Evolutionary conservation across 1,139 yeast genomes (phyloP), one percentile per base, ranked within the genome.

Genomic region (Yarrowia galli): DNA sequence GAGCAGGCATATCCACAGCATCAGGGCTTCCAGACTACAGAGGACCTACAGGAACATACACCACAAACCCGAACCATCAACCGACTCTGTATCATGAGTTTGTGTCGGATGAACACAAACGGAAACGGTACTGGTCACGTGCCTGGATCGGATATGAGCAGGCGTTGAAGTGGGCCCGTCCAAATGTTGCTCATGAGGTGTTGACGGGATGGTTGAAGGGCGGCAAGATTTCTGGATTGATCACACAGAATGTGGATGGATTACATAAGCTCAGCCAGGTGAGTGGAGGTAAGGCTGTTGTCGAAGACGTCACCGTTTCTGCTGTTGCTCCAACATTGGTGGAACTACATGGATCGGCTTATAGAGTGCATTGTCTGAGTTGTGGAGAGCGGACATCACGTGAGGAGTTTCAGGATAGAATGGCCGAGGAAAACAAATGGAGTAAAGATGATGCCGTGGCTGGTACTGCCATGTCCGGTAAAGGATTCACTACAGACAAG

Each of bases 11-110:
- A 60, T 91, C 97, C 5, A 93, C 98, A 0, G 82, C 89, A 1
- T 93, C 97, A 45, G 98, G 98, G 0, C 95, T 93, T 54, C 99
- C 98, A 0, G 98, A 95, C 76, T 95, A 95, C 76, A 82, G 98
- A 72, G 63, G 65, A 9, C 68, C 66, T 15, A 46, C 20, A 6
- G 66, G 66, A 12, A 61, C 66, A 1, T 61, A 61, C 15, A 61
- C 66, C 1, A 46, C 56, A 25, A 61, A 61, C 18, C 66, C 66
- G 4, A 38, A 61, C 46, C 66, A 61, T 46, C 18, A 36, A 13
- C 66, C 66, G 36, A 61, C 66, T 6, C 54, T 61, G 45, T 61
- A 35, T 38, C 54, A 61, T 38, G 66, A 61, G 46, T 61, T 61
- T 48, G 66, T 61, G 46, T 16, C 22, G 2, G 18, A 46, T 13